Base-by-base conservation (phyloP, 2,329 filamentous ascomycete genomes). In the Botrytis porri region DNA sequence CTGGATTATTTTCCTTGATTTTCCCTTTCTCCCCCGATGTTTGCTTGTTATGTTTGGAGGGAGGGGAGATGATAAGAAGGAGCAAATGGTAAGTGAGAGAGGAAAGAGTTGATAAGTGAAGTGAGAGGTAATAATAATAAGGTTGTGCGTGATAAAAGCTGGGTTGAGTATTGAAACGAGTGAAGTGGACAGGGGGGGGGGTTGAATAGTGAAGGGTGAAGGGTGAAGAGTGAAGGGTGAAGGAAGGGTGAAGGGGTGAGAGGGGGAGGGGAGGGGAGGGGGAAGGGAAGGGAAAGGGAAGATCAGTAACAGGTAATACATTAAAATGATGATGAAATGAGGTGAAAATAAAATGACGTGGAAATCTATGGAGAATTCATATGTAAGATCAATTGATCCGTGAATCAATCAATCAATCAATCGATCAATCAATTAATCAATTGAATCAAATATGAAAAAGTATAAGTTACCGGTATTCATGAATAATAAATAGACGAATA, bases 101-200 rank as follows among this genome's bases (percentile, higher is more conserved):
- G 61, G 18, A 25, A 37, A 66, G 43, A 66, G 45, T 16, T 1
- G n/a, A n/a, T n/a, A 45, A 43, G 25, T 20, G 29, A 35, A 29
- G 25, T 51, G 32, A 22, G 63, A 37, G 64, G 37, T 45, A 29
- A 37, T 8, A 51, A 35, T 65, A 51, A 37, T 51, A 51, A 35
- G n/a, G 62, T 48, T 22, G 35, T 67, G 45, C n/a, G 35, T 67
- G 45, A 39, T 67, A 39, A 22, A 66, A n/a, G 64, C 63, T 66
- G 63, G 8, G 20, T 22, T 22, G 43, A 64, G 35, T n/a, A 29
- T 66, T 66, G 63, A 66, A 51, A 66, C 45, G 32, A 66, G 63
- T 66, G 63, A 66, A 66, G 22, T 32, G 25, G 41, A 67, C 64
- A 67, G 35, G 64, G 64, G 64, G 32, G 14, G 54, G 41, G 48